Base-by-base conservation (phyloP, 805 yeast species). In the Wickerhamiella azymoides region DNA sequence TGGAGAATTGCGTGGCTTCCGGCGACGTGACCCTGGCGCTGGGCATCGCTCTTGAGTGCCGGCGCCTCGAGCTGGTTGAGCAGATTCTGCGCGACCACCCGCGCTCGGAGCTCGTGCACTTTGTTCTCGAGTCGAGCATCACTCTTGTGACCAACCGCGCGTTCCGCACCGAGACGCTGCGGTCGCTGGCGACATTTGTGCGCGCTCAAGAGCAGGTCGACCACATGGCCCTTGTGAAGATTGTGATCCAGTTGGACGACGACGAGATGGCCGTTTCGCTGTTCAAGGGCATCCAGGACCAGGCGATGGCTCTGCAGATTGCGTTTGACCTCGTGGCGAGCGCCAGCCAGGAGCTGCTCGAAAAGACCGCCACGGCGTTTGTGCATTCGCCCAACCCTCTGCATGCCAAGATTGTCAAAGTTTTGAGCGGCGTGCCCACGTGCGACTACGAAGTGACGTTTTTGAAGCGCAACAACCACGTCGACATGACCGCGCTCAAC, bases 261-360 rank as follows among this genome's bases (percentile, higher is more conserved):
- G 67, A 76, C 37, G 65, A 68, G 9, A 70, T 83, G 52, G 94
- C 95, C 5, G 70, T 76, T 33, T 69, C 72, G 46, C 66, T 86
- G 40, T 84, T 89, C 62, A 72, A 73, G 54, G 73, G 73, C 49
- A 69, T 84, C 50, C 57, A 68, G n/a, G 63, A 70, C 42, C 62
- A 60, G 40, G 69, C 77, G 51, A 70, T 82, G 49, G 94, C 94
- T 2, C 84, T 77, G 63, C 98, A 92, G 68, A 84, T 89, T 45
- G 96, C 96, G 1, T 92, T 92, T 62, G 98, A 92, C 62, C 73
- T 92, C 49, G 96, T 88, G 6, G 79, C 78, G 46, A 79, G 93
- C 13, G 96, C 96, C 0, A 76, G 95, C 7, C 97, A 89, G 66
- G 93, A 84, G 59, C 71, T 92, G 53, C 70, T 88, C 48, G 80